Evolutionary conservation across 73 alveolate species (phyloP).

Genomic region (Diophrys appendiculata): DNA sequence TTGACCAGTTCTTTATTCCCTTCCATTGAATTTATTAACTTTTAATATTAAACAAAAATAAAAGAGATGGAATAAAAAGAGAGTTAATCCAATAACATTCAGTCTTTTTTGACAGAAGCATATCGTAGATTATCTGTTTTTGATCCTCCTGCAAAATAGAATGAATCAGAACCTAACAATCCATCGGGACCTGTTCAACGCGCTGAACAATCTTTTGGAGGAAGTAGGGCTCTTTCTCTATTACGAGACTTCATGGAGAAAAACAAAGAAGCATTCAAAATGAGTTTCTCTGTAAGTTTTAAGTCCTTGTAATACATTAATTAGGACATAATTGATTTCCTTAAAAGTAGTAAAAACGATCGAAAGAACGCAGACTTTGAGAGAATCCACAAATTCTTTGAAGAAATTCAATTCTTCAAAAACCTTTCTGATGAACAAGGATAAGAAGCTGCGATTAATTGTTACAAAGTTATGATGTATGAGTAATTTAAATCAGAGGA

Average conservation of each 20-base stretch:
- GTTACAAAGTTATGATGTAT: conserved; percentile 45
- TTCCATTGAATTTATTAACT: no score
- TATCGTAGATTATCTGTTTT: not conserved
- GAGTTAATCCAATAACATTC: no score
- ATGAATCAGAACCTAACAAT: not conserved
- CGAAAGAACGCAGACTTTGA: not conserved
- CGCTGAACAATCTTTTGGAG: no score
- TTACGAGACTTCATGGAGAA: not conserved
- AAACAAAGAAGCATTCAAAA: no score
- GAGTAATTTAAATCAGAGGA: conserved; percentile 17
- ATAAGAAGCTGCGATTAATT: conserved; percentile 42
- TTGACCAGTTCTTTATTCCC: no score
- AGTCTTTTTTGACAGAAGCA: not conserved
- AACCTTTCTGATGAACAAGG: conserved; percentile 27
- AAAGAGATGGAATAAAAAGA: no score
- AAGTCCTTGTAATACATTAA: not conserved
- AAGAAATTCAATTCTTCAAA: conserved; percentile 6
- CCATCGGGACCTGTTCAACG: no score
- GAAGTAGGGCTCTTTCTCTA: not conserved
- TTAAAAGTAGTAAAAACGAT: not conserved
- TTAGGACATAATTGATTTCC: not conserved
- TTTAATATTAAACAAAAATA: no score
- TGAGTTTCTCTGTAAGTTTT: not conserved
- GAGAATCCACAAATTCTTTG: not conserved
- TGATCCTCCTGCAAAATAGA: not conserved